These are phyloP conservation scores for Botrytis pseudocinerea DNA, from an alignment of 2,329 filamentous ascomycete genomes.

Conservation along the genomic window DNA sequence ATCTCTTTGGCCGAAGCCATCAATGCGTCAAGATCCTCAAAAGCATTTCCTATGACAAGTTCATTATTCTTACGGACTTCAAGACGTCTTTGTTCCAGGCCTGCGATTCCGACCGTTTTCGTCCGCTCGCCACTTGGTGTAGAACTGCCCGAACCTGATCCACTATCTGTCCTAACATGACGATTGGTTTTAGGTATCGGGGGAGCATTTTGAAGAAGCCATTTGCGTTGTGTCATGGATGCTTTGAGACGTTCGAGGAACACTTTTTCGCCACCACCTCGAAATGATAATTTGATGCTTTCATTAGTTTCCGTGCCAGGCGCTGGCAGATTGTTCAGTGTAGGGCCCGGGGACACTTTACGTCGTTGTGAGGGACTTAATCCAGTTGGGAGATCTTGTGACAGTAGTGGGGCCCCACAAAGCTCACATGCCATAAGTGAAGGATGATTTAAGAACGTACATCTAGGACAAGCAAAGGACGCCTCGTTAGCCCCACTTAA, in stretches of 20 bases:
- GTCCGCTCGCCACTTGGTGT: conserved; percentile 43
- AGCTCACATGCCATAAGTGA: conserved; percentile 86
- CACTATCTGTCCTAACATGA: conserved; percentile 43
- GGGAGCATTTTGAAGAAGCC: conserved; percentile 87
- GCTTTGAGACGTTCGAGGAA: conserved; percentile 88
- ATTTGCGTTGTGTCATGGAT: conserved; percentile 89
- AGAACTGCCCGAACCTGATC: conserved; percentile 37
- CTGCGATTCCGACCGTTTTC: conserved; percentile 84
- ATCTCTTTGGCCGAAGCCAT: conserved; percentile 99
- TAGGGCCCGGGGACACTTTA: conserved; percentile 77
- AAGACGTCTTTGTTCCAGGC: conserved; percentile 80
- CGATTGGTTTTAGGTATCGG: conserved; percentile 69
- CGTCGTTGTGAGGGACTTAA: conserved; percentile 50
- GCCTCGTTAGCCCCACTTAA: conserved; percentile 40
- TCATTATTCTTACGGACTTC: conserved; percentile 92
- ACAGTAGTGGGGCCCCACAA: conserved; percentile 74
- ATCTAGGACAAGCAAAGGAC: conserved; percentile 73
- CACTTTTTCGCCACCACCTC: conserved; percentile 82
- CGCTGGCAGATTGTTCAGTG: conserved; percentile 46
- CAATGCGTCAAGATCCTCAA: conserved; percentile 92
- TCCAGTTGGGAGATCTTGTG: conserved; percentile 49
- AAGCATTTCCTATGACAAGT: conserved; percentile 86
- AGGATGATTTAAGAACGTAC: conserved; percentile 91
- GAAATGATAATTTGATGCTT: conserved; percentile 88
- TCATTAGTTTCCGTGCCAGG: conserved; percentile 61